These are phyloP conservation scores for Penicillium concentricum DNA, from an alignment of 2,329 filamentous ascomycete species.

Conservation along the genomic window DNA sequence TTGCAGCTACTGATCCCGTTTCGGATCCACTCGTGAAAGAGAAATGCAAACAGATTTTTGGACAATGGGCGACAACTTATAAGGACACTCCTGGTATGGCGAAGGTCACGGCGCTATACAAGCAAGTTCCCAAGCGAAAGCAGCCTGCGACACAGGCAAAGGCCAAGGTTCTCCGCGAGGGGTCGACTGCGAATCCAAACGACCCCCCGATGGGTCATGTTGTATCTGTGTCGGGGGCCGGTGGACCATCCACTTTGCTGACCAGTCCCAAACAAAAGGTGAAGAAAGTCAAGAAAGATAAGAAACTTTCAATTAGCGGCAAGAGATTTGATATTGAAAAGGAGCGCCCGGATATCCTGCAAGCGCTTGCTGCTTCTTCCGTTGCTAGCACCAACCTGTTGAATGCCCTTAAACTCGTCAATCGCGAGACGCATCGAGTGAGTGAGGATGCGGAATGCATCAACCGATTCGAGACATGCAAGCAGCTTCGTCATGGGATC, in stretches of 20 bases:
- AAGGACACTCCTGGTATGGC: conserved; percentile 77
- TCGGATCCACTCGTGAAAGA: conserved; percentile 82
- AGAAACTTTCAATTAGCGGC: conserved; percentile 47
- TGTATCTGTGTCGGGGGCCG: conserved; percentile 40
- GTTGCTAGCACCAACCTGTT: conserved; percentile 87
- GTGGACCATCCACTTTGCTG: conserved; percentile 39
- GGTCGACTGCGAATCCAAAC: conserved; percentile 52
- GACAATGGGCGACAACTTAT: conserved; percentile 81
- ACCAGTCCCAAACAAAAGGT: conserved; percentile 38
- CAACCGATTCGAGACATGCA: conserved; percentile 80
- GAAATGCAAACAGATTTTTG: conserved; percentile 84
- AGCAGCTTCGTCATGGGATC: conserved; percentile 77
- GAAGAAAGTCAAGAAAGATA: conserved; percentile 56
- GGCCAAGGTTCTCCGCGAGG: conserved; percentile 80
- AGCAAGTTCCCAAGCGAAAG: conserved; percentile 65
- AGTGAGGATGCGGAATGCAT: conserved; percentile 78
- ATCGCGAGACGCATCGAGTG: conserved; percentile 82
- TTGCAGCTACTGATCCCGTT: conserved; percentile 80
- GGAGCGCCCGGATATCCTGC: conserved; percentile 83
- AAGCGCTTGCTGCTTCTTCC: conserved; percentile 82
- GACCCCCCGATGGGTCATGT: conserved; percentile 40
- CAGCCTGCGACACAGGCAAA: conserved; percentile 72
- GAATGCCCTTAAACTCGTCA: conserved; percentile 85
- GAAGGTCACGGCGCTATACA: conserved; percentile 75
- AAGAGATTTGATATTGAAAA: conserved; percentile 78